Evolutionary conservation across 163 green algal species (phyloP).

Genomic region (Chloroidium sp.): DNA sequence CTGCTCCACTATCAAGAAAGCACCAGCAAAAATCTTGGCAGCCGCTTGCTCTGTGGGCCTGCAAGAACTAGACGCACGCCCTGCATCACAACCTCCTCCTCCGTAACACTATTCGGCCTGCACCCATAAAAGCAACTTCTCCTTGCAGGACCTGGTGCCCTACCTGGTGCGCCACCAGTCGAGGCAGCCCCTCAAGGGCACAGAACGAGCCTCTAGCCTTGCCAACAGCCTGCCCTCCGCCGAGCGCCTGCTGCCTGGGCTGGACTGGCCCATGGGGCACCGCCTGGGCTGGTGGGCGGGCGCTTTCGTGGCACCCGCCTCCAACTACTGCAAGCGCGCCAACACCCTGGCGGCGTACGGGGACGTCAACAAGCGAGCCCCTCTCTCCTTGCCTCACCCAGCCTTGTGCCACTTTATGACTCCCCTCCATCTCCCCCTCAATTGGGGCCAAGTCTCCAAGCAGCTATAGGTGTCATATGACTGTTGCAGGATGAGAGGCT

Average conservation of each 20-base stretch:
- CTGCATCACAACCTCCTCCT: too few species aligned
- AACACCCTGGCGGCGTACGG: constrained; percentile 53
- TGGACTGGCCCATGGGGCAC: not conserved
- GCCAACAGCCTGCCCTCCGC: not conserved
- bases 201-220: not conserved
- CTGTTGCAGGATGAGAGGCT: too few species aligned
- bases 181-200: not conserved
- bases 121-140: too few species aligned
- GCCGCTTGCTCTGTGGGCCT: too few species aligned
- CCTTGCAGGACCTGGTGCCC: constrained; percentile 55
- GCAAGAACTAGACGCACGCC: too few species aligned
- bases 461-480: too few species aligned
- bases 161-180: constrained; percentile 52
- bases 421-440: not conserved
- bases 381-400: not conserved
- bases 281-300: not conserved
- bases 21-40: too few species aligned
- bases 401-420: not conserved
- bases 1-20: too few species aligned
- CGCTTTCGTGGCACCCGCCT: constrained; percentile 44
- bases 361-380: constrained; percentile 61
- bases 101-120: too few species aligned
- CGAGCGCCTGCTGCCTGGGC: not conserved
- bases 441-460: too few species aligned
- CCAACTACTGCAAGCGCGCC: constrained; percentile 55